Evolutionary conservation across 2,329 filamentous ascomycete genomes (phyloP), one percentile per base, ranked within the genome.

Genomic region (Aspergillus aculeatus): DNA sequence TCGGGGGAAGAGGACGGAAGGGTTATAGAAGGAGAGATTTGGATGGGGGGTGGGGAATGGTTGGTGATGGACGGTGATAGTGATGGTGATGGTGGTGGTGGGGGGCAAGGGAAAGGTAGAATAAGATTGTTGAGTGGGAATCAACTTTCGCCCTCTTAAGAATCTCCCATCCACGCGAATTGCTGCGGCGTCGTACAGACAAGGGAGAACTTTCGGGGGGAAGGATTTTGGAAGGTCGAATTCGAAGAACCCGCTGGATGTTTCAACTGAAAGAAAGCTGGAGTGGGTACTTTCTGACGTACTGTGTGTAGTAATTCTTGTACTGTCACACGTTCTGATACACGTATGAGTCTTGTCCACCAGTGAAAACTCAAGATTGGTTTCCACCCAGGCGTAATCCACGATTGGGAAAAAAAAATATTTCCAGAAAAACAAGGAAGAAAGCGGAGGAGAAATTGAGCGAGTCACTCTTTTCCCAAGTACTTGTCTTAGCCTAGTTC

Each of bases 221-320:
- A 65, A 68, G 60, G 62, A 64, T 63, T 68, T 65, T 65, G 63
- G 62, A 67, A 68, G 61, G 64, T 64, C 64, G 62, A 63, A 60
- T 66, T 65, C 61, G 63, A 64, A 67, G 66, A 68, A 67, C 62
- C 60, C 48, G 61, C 61, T 66, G 64, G 65, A 68, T 64, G 66
- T 68, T 68, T 68, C 66, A 66, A 66, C 63, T 60, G 58, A 67
- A 64, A 62, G 62, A 63, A 62, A 66, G 66, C 62, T 67, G 57
- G 47, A 57, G 66, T 68, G 66, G 66, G 56, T 59, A 57, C 62
- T 44, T 56, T 55, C 62, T 64, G 61, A 60, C 62, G 57, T 64
- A 64, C 58, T 48, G 54, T 41, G 51, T 50, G 21, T 41, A 41
- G 41, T 54, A 54, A 62, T 60, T 58, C 49, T 29, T n/a, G 60